Evolutionary conservation across 768 basidiomycete genomes (phyloP), one percentile per base, ranked within the genome.

Genomic region (Mrakia hoshinonis): DNA sequence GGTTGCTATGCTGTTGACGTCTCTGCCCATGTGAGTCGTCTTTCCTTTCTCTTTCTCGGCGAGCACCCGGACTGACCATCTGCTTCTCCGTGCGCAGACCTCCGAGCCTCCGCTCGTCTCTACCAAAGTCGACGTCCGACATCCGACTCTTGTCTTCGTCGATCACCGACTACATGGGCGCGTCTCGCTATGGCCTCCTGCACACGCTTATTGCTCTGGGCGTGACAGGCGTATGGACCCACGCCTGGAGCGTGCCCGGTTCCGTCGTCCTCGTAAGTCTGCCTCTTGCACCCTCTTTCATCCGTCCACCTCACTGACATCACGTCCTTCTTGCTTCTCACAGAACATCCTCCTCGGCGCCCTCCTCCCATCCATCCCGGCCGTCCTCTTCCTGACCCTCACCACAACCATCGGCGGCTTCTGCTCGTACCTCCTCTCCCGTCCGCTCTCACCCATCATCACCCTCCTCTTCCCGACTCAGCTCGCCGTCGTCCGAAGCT

Each of bases 161-260:
- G 10, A 73, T 73, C 49, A 63, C 58, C 13, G 46, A 55, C 43
- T 73, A 73, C 43, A 73, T 73, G 72, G 72, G 31, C 0, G 51
- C 58, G 4, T 68, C 67, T 4, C 15, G 24, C 6, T 36, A 47
- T 6, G 72, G 72, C 24, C 63, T 43, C 75, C 81, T 38, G 82
- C 94, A 95, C 80, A 90, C 95, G 67, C 79, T 94, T 52, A 86
- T 84, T 31, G 91, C 93, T 63, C 83, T 97, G 76, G 87, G 89
- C 48, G 83, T 93, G 18, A 87, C 89, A 22, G 90, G 91, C 4
- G 82, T 92, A 36, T 97, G 92, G 92, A 96, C 93, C 80, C 94
- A 97, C 79, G 92, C 93, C 4, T 97, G 93, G 94, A 93, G 91
- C 72, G 85, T 97, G 70, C 94, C 94, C 11, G 94, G 94, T 9